phyloP scores from a whole-genome alignment of 257 asterid genomes.

The Catharanthus roseus region DNA sequence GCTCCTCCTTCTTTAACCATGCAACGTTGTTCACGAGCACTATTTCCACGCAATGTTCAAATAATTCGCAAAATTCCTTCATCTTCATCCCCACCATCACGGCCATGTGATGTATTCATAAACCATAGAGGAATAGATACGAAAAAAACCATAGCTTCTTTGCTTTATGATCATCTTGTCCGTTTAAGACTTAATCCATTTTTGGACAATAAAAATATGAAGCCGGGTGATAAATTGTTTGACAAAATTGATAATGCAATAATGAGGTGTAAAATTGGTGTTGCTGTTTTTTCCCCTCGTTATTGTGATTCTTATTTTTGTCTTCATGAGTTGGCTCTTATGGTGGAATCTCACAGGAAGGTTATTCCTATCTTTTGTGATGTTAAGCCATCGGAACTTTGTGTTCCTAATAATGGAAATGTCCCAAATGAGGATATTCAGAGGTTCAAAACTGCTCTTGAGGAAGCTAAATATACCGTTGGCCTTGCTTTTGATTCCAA shows the following conservation, averaged over 20 bases:
- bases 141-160: constrained; percentile 32
- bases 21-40: too few species aligned
- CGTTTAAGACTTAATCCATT: constrained; percentile 28
- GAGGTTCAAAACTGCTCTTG: constrained; percentile 35
- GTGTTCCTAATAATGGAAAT: constrained; percentile 13
- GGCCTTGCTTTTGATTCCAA: constrained; percentile 42
- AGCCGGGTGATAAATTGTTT: constrained; percentile 52
- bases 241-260: constrained; percentile 43
- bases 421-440: constrained; percentile 17
- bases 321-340: constrained; percentile 46
- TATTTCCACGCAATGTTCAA: constrained; percentile 44
- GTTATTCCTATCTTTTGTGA: constrained; percentile 47
- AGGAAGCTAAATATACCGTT: constrained; percentile 49
- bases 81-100: neutral
- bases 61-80: too few species aligned
- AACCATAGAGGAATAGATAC: constrained; percentile 54
- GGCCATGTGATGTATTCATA: constrained; percentile 49
- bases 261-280: constrained; percentile 38
- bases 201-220: constrained; percentile 55
- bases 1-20: too few species aligned
- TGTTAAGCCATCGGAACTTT: constrained; percentile 46
- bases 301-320: constrained; percentile 55
- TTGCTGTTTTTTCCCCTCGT: constrained; percentile 45
- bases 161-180: constrained; percentile 39
- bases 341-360: constrained; percentile 38